Evolutionary conservation across 169 alveolate species (phyloP).

Genomic region (Theileria equi): DNA sequence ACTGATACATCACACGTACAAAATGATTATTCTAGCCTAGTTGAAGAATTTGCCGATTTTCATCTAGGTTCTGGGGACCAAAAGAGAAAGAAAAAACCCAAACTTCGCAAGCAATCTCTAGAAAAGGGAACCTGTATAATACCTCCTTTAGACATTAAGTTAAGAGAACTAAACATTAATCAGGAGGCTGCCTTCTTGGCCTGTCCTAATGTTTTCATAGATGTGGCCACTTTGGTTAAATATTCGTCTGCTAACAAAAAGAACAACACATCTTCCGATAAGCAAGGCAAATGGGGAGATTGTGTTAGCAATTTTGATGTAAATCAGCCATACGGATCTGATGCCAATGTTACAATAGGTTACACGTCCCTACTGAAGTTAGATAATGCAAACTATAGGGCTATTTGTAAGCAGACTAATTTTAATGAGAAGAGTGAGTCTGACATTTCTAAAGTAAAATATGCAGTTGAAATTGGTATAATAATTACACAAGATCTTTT

Average conservation of each 20-base stretch:
- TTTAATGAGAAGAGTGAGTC: slow-evolving; percentile 17
- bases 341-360: slow-evolving; percentile 43
- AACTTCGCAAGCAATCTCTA: slow-evolving; percentile 32
- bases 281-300: slow-evolving; percentile 29
- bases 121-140: slow-evolving; percentile 50
- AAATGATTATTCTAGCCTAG: background rate
- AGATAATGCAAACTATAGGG: slow-evolving; percentile 20
- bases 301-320: background rate
- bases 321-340: slow-evolving; percentile 27
- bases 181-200: slow-evolving; percentile 46
- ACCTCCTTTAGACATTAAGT: slow-evolving; percentile 49
- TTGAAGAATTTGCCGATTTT: slow-evolving; percentile 19
- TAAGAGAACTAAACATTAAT: slow-evolving; percentile 26
- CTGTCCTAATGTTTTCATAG: slow-evolving; percentile 48
- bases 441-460: slow-evolving; percentile 24
- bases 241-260: slow-evolving; percentile 21
- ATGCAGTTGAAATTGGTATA: slow-evolving; percentile 53
- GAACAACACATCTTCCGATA: slow-evolving; percentile 3
- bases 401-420: slow-evolving; percentile 6
- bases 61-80: slow-evolving; percentile 20
- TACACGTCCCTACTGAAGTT: slow-evolving; percentile 56
- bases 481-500: slow-evolving; percentile 54
- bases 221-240: slow-evolving; percentile 19
- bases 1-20: slow-evolving; percentile 4
- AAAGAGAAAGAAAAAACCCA: slow-evolving; percentile 50